Evolutionary conservation across 345 rosid genomes (phyloP), one percentile per base, ranked within the genome.

Genomic region (Crucihimalaya himalaica): DNA sequence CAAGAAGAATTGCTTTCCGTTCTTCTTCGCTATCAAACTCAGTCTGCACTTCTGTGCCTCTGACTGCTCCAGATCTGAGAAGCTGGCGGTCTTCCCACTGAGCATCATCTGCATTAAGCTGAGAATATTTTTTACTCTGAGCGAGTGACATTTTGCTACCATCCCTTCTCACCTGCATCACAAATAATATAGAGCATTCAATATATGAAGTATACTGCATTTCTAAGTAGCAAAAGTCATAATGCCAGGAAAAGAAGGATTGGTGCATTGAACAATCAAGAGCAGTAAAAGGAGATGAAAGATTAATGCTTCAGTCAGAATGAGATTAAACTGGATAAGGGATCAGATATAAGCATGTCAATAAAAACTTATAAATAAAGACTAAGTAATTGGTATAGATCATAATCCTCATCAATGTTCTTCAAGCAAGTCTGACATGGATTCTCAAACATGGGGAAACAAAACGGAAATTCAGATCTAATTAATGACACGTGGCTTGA

Each of bases 21-120:
- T 90, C 97, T 16, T 95, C 97, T 80, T 92, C 97, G 32, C 89
- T 91, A 73, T 95, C 99, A 84, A 92, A 92, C 66, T 92, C 97
- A 45, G 93, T 92, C 80, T 92, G 93, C 83, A 95, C 89, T 73
- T 87, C 97, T 61, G 96, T 95, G 65, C 97, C 99, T 78, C 96
- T 85, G 61, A 95, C 99, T 77, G 97, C 96, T 68, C 99, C 99
- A 35, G 99, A 95, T 84, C 97, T 87, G 78, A 92, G 81, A 73
- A 95, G 97, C 72, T 95, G 99, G 15, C 97, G 82, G 63, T 95
- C 99, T 86, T 95, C 99, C 99, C 99, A 95, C 69, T 92, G 99
- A 46, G 95, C 90, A 75, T 92, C 92, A 74, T 92, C 99, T 37
- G 92, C 93, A 72, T 90, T 92, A 58, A 84, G 93, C 74, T 92